Base-by-base conservation (phyloP, 2,329 filamentous ascomycete genomes). In the Pseudopyricularia cyperi region DNA sequence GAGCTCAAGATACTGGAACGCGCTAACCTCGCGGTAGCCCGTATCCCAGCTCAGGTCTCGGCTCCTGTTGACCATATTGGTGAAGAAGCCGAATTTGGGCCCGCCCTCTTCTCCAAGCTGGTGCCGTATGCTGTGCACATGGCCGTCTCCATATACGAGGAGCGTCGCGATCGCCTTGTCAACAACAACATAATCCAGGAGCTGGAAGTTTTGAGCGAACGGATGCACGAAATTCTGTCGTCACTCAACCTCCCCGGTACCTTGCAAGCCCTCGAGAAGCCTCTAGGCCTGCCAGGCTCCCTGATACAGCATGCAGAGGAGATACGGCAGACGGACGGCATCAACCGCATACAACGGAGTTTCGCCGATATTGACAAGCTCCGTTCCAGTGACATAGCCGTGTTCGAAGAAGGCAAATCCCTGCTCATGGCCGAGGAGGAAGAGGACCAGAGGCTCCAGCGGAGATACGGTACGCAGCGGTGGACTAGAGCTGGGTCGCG, bases 61-160 rank as follows among this genome's bases (percentile, higher is more conserved):
- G 83, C 89, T 53, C 89, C 90, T 0, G 81, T 87, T 52, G 82
- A 87, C 1, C 82, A 87, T 64, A 75, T 98, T 4, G 89, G 89
- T 2, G 85, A 93, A 12, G 78, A 83, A 46, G 81, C 81, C 14
- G 84, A 90, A 53, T 85, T 96, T 60, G 91, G 93, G 0, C 82
- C 82, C 22, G 87, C 89, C 0, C 70, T 98, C 0, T 97, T 98
- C 64, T 81, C 87, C 2, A 93, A 91, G 60, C 76, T 98, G 2
- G 93, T 98, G 0, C 93, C 93, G 0, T 97, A 96, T 64, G 89
- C 90, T 0, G 93, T 97, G 0, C 93, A 98, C 62, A 79, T 97
- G 48, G 93, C 93, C 7, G 88, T 90, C 1, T 95, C 89, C 48
- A 95, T 97, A 33, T 98, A 98, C 62, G 89, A 89, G 52, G 90